A percentile compares a stretch with the other conserved stretches of the same genome.
These are phyloP conservation scores for Phialocephala sp. DNA, from an alignment of 2,329 filamentous ascomycete genomes.

Conservation along the genomic window DNA sequence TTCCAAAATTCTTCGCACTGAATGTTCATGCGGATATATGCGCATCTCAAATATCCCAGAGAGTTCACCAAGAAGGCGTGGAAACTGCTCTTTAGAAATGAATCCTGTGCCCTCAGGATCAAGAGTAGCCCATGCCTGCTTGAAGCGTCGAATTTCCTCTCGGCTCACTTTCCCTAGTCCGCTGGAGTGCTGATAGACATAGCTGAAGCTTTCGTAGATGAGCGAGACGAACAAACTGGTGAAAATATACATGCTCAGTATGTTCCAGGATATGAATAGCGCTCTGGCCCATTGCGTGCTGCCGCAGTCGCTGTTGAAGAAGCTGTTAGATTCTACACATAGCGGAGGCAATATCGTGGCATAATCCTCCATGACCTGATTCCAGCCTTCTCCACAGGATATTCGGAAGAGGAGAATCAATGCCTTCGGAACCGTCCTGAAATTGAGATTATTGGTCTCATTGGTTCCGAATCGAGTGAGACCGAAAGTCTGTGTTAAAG, in stretches of 20 bases:
- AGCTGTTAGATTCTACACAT: conserved; percentile 74
- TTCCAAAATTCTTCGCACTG: conserved; percentile 84
- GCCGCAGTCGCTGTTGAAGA: conserved; percentile 91
- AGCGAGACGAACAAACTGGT: conserved; percentile 97
- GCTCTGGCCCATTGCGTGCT: conserved; percentile 86
- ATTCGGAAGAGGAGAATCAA: conserved; percentile 91
- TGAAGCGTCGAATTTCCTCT: conserved; percentile 95
- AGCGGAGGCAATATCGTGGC: conserved; percentile 79
- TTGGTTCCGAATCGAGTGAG: conserved; percentile 82
- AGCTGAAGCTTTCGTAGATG: conserved; percentile 99
- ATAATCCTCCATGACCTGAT: conserved; percentile 94
- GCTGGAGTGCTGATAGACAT: conserved; percentile 96
- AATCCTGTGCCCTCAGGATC: conserved; percentile 91
- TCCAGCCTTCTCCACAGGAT: conserved; percentile 96
- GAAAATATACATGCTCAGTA: conserved; percentile 99
- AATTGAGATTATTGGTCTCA: conserved; percentile 83
- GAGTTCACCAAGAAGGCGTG: conserved; percentile 85
- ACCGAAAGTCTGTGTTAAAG: conserved; percentile 93
- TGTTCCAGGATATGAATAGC: conserved; percentile 96
- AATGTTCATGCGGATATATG: conserved; percentile 91
- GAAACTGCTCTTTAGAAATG: conserved; percentile 89
- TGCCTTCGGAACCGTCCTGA: conserved; percentile 91
- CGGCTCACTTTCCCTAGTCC: conserved; percentile 89
- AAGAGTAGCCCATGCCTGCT: conserved; percentile 96
- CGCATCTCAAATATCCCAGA: conserved; percentile 97